Evolutionary conservation across 192 early-diverging fungal species (phyloP), one percentile per base, ranked within the genome.

Genomic region (Umbelopsis sp.): DNA sequence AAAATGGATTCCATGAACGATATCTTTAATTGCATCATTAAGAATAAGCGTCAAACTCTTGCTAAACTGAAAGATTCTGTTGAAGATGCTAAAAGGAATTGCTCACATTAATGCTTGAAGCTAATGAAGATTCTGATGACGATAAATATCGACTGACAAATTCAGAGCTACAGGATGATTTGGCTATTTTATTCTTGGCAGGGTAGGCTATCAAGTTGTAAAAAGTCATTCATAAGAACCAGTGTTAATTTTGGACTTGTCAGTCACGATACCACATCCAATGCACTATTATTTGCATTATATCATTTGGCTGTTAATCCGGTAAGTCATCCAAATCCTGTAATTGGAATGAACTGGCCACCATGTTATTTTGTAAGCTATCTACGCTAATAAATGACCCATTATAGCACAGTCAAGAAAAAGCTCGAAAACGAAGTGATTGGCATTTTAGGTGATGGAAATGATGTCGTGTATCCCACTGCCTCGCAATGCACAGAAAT

Each of bases 401-500:
- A n/a, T n/a, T 54, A 44, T 9, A 51, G 47, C 38, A 76, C 8
- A 38, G 49, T 17, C 74, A 76, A 66, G 59, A 67, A 41, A 70
- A 70, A 20, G 74, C 68, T 26, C 74, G 74, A 4, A n/a, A 47
- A 4, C n/a, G 74, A 76, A 54, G 69, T 65, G 16, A 32, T 70
- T 49, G 17, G 36, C 6, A 47, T 76, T 41, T 14, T 76, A 6
- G 74, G 69, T 9, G 69, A 70, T 20, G 59, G 51, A 3, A 26
- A 25, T 20, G 69, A 76, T 45, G 32, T 50, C 29, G 62, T 76
- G 14, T 51, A 71, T 34, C 56, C 69, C 1, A 82, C 79, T 21
- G 80, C 79, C 67, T 81, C 81, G 24, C 83, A 89, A 72, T 44
- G 83, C 2, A 84, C 83, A 71, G 74, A 84, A 49, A 75, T 89